These are phyloP conservation scores for Madurella mycetomatis DNA, from an alignment of 2,329 filamentous ascomycete species.

Conservation along the genomic window DNA sequence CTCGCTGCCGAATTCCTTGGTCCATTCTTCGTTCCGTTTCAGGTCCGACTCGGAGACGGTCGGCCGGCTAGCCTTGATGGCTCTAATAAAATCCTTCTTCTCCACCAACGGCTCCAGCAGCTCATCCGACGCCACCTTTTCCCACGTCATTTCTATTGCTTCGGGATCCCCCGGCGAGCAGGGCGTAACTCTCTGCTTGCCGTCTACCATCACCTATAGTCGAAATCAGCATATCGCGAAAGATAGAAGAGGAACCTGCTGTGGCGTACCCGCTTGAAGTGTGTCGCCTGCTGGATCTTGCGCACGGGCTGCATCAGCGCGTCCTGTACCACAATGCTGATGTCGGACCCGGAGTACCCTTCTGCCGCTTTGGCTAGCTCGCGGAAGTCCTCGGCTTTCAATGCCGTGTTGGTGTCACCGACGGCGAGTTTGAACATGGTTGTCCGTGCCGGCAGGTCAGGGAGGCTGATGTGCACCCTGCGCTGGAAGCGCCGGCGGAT, in stretches of 20 bases:
- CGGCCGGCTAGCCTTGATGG: constrained; percentile 80
- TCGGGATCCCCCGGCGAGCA: constrained; percentile 88
- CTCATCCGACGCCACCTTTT: constrained; percentile 76
- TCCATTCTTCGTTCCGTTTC: constrained; percentile 84
- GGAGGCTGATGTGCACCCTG: constrained; percentile 90
- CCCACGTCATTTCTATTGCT: constrained; percentile 91
- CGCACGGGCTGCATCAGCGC: constrained; percentile 96
- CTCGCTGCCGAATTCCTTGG: constrained; percentile 91
- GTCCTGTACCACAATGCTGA: constrained; percentile 90
- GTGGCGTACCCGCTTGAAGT: constrained; percentile 82
- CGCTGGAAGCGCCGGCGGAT: constrained; percentile 95
- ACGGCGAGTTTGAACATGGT: constrained; percentile 94
- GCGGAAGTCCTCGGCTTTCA: constrained; percentile 73
- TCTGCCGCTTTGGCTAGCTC: constrained; percentile 78
- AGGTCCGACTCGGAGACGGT: constrained; percentile 89
- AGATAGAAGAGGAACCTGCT: background rate
- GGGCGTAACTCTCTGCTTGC: constrained; percentile 67
- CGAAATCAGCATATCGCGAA: constrained; percentile 12
- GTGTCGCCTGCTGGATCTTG: constrained; percentile 94
- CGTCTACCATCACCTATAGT: constrained; percentile 64
- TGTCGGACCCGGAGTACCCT: constrained; percentile 95
- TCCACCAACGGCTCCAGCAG: constrained; percentile 81
- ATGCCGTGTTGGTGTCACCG: constrained; percentile 84
- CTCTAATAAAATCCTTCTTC: constrained; percentile 90
- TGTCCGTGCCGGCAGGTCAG: constrained; percentile 79